phyloP scores from a whole-genome alignment of 495 filamentous ascomycete genomes.

The Annulohypoxylon nitens region DNA sequence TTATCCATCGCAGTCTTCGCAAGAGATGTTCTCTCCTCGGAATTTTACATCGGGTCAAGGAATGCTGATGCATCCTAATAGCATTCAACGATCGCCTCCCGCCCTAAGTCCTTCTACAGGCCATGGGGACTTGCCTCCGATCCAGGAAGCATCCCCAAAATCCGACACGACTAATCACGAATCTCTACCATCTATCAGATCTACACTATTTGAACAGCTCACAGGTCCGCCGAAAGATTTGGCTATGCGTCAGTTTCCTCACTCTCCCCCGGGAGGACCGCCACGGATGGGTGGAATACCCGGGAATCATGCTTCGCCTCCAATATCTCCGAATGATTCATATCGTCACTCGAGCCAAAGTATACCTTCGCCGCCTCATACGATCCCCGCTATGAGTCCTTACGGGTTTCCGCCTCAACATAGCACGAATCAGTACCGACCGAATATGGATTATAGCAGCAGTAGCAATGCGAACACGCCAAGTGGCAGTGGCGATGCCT shows the following conservation, averaged over 20 bases:
- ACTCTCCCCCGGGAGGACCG: conserved; percentile 50
- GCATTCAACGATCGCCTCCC: conserved; percentile 49
- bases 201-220: conserved; percentile 56
- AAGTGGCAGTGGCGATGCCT: conserved; percentile 50
- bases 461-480: conserved; percentile 52
- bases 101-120: conserved; percentile 47
- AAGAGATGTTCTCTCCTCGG: conserved; percentile 45
- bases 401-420: conserved; percentile 41
- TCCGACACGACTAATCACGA: conserved; percentile 58
- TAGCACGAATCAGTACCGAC: conserved; percentile 37
- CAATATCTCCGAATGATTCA: conserved; percentile 57
- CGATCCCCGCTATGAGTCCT: conserved; percentile 46
- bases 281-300: conserved; percentile 45
- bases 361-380: conserved; percentile 51
- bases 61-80: conserved; percentile 49
- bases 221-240: conserved; percentile 49
- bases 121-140: conserved; percentile 63
- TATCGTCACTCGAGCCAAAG: conserved; percentile 43
- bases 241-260: conserved; percentile 48
- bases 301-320: conserved; percentile 55
- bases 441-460: conserved; percentile 47
- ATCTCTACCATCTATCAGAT: conserved; percentile 61
- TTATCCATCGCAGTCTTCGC: conserved; percentile 44
- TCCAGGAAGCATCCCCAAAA: conserved; percentile 61
- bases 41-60: conserved; percentile 43